phyloP scores from a whole-genome alignment of 2,329 filamentous ascomycete species.

The Delphinella strobiligena region DNA sequence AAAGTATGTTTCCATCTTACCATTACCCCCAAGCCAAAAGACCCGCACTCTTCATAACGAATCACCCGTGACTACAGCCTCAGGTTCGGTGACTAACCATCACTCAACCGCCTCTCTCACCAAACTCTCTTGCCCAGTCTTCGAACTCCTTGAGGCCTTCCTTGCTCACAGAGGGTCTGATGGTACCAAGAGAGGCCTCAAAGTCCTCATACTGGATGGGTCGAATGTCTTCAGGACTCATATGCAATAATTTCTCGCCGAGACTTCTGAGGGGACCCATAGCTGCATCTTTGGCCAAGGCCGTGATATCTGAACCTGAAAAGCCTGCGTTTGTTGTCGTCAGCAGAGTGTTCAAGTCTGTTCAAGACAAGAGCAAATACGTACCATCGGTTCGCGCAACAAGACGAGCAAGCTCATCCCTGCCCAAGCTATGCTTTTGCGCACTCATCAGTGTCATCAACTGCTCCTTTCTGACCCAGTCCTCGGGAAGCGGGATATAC shows the following conservation, averaged over 20 bases:
- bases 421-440: slow-evolving; percentile 70
- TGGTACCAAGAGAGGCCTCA: slow-evolving; percentile 66
- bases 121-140: slow-evolving; percentile 87
- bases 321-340: slow-evolving; percentile 52
- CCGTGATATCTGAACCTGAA: slow-evolving; percentile 92
- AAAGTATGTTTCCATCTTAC: too few relatives aligned
- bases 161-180: slow-evolving; percentile 80
- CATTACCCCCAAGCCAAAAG: too few relatives aligned
- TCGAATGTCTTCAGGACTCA: slow-evolving; percentile 88
- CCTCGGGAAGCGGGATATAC: slow-evolving; percentile 89
- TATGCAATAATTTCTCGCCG: slow-evolving; percentile 78
- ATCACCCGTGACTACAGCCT: too few relatives aligned
- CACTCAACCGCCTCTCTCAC: slow-evolving; percentile 66
- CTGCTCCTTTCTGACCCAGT: slow-evolving; percentile 67
- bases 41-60: too few relatives aligned
- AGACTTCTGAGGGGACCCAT: slow-evolving; percentile 90
- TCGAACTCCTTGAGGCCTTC: slow-evolving; percentile 80
- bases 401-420: slow-evolving; percentile 58
- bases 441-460: slow-evolving; percentile 68
- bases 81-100: too few relatives aligned
- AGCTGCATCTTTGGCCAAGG: slow-evolving; percentile 90
- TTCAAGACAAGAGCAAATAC: slow-evolving; percentile 14
- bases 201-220: slow-evolving; percentile 79
- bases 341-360: background rate
- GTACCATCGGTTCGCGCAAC: slow-evolving; percentile 76